phyloP scores from a whole-genome alignment of 2,329 filamentous ascomycete species.

The Cordyceps cicadae region DNA sequence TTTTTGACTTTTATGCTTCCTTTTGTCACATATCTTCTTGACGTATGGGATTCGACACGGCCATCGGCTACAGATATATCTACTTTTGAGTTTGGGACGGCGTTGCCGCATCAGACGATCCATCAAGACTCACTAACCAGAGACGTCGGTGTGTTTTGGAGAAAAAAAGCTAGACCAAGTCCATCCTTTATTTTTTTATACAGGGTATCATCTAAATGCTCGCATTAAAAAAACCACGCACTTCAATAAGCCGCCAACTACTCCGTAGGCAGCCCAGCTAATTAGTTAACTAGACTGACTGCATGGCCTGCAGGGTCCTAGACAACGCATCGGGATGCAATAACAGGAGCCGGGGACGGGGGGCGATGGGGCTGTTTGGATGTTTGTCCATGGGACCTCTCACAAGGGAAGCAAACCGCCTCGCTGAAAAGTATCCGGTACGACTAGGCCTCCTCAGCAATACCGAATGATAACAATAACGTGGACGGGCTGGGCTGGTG shows the following conservation, averaged over 20 bases:
- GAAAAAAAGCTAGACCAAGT: not conserved
- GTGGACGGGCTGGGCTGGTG: too few species aligned
- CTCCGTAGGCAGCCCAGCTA: too few species aligned
- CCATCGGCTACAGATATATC: not conserved
- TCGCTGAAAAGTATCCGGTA: too few species aligned
- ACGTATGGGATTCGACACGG: slow-evolving; percentile 2
- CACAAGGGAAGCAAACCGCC: not conserved
- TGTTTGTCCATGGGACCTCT: not conserved
- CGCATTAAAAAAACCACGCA: not conserved
- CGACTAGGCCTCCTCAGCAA: too few species aligned
- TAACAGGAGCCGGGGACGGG: not conserved
- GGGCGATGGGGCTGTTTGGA: not conserved
- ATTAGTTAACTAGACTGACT: not conserved
- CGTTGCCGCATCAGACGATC: not conserved
- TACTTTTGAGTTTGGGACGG: not conserved
- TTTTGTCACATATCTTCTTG: not conserved
- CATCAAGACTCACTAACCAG: not conserved
- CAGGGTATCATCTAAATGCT: not conserved
- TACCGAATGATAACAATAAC: too few species aligned
- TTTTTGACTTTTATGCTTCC: not conserved
- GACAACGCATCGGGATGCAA: slow-evolving; percentile 8
- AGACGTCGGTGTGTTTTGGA: not conserved
- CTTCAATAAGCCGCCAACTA: not conserved
- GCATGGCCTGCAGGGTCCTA: slow-evolving; percentile 2
- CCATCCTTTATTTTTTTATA: not conserved